These are phyloP conservation scores for Perkinsus marinus DNA, from an alignment of 169 alveolate species.

Conservation along the genomic window DNA sequence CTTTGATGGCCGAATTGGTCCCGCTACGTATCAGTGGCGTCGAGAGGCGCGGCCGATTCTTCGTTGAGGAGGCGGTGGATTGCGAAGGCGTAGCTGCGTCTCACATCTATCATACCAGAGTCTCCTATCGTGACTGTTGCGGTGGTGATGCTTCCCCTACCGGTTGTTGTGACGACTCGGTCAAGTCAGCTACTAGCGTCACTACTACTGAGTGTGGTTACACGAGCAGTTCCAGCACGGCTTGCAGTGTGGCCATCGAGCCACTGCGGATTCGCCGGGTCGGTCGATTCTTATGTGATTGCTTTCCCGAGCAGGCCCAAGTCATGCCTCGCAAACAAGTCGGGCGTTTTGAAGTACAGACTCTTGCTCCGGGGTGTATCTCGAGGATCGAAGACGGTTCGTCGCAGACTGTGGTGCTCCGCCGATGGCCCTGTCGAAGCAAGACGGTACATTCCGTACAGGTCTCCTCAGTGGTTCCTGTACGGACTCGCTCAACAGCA, in stretches of 20 bases:
- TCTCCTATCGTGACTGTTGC: not conserved
- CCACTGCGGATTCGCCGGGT: not conserved
- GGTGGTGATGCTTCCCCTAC: not conserved
- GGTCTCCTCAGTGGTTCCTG: not conserved
- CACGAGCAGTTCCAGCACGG: not conserved
- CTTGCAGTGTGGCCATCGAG: not conserved
- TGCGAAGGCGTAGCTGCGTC: not conserved
- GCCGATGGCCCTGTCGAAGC: not conserved
- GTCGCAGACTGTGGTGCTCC: not conserved
- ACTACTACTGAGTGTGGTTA: not conserved
- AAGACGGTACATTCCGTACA: not conserved
- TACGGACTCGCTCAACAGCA: not conserved
- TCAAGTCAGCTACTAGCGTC: not conserved
- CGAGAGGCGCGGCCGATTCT: not conserved
- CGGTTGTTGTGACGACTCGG: not conserved
- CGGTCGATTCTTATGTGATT: not conserved
- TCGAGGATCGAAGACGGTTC: not conserved
- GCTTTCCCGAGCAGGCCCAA: not conserved
- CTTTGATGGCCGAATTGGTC: not conserved
- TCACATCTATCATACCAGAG: not conserved
- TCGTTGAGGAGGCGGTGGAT: not conserved
- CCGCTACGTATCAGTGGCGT: not conserved
- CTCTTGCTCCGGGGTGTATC: not conserved
- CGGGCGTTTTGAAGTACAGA: not conserved
- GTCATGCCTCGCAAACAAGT: not conserved